Conservation (phyloP, 345 rosid species). For the Camelina sativa region DNA sequence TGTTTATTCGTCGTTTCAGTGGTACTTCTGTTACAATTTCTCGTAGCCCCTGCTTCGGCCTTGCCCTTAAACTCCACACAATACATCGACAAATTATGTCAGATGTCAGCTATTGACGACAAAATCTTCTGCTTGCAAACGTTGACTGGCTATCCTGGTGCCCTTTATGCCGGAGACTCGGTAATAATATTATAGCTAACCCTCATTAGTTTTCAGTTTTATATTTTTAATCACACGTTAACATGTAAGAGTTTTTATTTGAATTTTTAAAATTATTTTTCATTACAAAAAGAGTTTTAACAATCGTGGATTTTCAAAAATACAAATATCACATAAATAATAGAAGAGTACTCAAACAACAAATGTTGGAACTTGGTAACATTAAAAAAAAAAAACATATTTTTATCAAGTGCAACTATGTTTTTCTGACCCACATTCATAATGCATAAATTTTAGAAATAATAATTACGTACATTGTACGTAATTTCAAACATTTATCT, state of each 20-base stretch:
- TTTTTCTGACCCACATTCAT: neutral
- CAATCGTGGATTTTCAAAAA: too few relatives aligned
- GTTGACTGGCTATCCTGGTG: neutral
- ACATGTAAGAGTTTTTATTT: neutral
- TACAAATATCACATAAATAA: too few relatives aligned
- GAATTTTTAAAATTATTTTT: neutral
- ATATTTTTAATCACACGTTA: neutral
- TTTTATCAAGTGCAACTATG: neutral
- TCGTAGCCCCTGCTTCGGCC: neutral
- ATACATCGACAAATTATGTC: neutral
- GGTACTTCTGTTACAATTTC: neutral
- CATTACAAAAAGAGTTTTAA: too few relatives aligned
- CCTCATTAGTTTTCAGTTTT: neutral
- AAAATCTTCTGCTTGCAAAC: neutral
- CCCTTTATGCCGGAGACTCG: neutral
- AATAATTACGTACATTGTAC: neutral
- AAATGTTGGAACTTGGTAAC: too few relatives aligned
- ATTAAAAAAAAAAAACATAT: too few relatives aligned
- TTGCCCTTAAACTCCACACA: neutral
- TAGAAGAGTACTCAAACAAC: too few relatives aligned
- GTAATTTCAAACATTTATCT: neutral
- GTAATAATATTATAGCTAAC: neutral
- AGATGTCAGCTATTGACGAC: neutral
- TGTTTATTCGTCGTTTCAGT: neutral
- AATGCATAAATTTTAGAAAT: neutral